Percentiles rank a stretch among this genome's conserved stretches.
Evolutionary conservation across 2,329 filamentous ascomycete species (phyloP).

Genomic region (Talaromyces verruculosus): DNA sequence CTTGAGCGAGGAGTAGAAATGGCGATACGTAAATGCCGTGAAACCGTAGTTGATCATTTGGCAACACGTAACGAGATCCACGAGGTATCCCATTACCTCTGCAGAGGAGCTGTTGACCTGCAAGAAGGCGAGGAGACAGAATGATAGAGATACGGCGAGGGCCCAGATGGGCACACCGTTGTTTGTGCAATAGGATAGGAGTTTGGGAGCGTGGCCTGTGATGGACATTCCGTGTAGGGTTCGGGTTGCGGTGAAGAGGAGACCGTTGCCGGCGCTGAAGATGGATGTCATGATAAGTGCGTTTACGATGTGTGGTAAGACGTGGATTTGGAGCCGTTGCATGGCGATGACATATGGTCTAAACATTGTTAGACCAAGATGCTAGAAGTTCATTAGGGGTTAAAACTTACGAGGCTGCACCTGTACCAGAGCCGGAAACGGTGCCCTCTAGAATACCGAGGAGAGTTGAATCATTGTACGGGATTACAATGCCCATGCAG

Average conservation of each 20-base stretch:
- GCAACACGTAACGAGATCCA: constrained; percentile 50
- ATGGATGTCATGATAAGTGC: constrained; percentile 70
- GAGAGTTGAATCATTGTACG: constrained; percentile 58
- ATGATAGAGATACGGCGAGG: constrained; percentile 58
- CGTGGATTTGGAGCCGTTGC: constrained; percentile 59
- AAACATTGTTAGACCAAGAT: background rate
- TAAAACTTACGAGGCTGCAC: constrained; percentile 52
- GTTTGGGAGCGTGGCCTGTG: constrained; percentile 65
- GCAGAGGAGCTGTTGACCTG: constrained; percentile 58
- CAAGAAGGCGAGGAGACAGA: constrained; percentile 67
- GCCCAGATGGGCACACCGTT: constrained; percentile 67
- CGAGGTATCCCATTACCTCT: constrained; percentile 60
- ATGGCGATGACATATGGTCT: constrained; percentile 71
- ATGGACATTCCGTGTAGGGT: constrained; percentile 69
- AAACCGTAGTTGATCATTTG: constrained; percentile 66
- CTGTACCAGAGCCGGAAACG: constrained; percentile 35
- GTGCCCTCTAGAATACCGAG: constrained; percentile 52
- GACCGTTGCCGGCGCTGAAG: constrained; percentile 72
- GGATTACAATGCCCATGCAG: constrained; percentile 70
- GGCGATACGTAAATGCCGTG: constrained; percentile 61
- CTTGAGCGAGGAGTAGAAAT: constrained; percentile 59
- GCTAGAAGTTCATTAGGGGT: no score
- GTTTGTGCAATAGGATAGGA: constrained; percentile 67
- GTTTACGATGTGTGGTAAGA: constrained; percentile 66
- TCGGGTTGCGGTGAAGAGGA: constrained; percentile 69